These are phyloP conservation scores for Nematodospora anomalae DNA, from an alignment of 1,139 yeast species.

Conservation along the genomic window DNA sequence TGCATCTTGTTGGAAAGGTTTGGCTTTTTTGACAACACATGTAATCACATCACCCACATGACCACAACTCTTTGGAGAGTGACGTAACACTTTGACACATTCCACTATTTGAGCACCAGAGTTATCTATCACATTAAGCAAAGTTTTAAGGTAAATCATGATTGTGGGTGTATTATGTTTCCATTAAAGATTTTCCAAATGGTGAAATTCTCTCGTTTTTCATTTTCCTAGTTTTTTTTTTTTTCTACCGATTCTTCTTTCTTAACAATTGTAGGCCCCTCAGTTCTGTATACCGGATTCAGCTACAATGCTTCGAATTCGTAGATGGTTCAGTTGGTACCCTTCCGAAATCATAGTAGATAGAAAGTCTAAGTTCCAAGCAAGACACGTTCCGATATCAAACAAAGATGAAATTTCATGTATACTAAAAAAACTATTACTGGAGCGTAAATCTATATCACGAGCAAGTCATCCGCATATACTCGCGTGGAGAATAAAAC, in stretches of 20 bases:
- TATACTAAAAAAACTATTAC: conserved; percentile 37
- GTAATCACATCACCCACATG: conserved; percentile 89
- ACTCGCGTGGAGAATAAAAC: conserved; percentile 56
- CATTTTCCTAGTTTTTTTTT: too few relatives aligned
- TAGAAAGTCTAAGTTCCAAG: conserved; percentile 64
- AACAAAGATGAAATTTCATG: conserved; percentile 38
- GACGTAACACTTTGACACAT: conserved; percentile 92
- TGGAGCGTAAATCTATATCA: conserved; percentile 39
- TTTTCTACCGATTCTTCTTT: too few relatives aligned
- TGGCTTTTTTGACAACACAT: conserved; percentile 91
- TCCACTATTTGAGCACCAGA: conserved; percentile 95
- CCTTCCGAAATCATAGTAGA: conserved; percentile 32
- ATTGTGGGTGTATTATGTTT: neutral
- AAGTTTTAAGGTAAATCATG: conserved; percentile 88
- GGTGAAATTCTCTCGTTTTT: too few relatives aligned
- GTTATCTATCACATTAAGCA: conserved; percentile 88
- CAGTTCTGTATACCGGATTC: neutral
- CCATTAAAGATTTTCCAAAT: too few relatives aligned
- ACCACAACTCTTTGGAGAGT: conserved; percentile 82
- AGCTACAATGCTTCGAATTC: neutral
- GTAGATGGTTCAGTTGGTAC: conserved; percentile 24
- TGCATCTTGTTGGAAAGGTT: conserved; percentile 61
- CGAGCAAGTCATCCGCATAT: conserved; percentile 67
- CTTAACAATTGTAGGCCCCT: too few relatives aligned
- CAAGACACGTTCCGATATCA: conserved; percentile 44